Evolutionary conservation across 805 yeast species (phyloP), one percentile per base, ranked within the genome.

Genomic region (Saccharomycopsis capsularis): DNA sequence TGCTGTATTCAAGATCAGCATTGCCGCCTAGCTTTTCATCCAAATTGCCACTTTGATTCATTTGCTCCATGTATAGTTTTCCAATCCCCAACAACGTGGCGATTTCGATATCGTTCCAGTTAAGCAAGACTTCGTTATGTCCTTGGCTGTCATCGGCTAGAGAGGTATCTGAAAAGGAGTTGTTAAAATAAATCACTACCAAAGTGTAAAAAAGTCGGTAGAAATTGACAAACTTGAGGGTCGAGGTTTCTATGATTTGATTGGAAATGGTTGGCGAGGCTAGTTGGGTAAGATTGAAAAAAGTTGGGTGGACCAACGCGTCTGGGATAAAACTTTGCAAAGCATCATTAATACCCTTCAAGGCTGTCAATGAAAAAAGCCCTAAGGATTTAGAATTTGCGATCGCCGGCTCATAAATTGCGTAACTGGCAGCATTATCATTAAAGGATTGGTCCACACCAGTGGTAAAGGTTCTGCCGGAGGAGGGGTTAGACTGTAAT

Each of bases 1-100:
- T n/a, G n/a, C n/a, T n/a, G n/a, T n/a, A n/a, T n/a, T n/a, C n/a
- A n/a, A n/a, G n/a, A n/a, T n/a, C n/a, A n/a, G n/a, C n/a, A n/a
- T n/a, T n/a, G n/a, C n/a, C n/a, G n/a, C n/a, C n/a, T n/a, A n/a
- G n/a, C n/a, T n/a, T n/a, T n/a, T n/a, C n/a, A n/a, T n/a, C n/a
- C n/a, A n/a, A n/a, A n/a, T n/a, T n/a, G n/a, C n/a, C n/a, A n/a
- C n/a, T n/a, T n/a, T n/a, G n/a, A 9, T 22, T 38, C 22, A 42
- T 21, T 32, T 30, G 46, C 7, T n/a, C 29, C 45, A 50, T 34
- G 32, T 47, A 51, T 3, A 32, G 23, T n/a, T 21, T 43, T 21
- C 75, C 83, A n/a, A 82, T 73, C 23, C 91, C 93, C n/a, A 85
- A 61, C 44, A 85, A 66, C 0, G 87, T 82, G 3, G 85, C 78